Evolutionary conservation across 1,139 yeast species (phyloP), one percentile per base, ranked within the genome.

Genomic region (Sugiyamaella xylanicola): DNA sequence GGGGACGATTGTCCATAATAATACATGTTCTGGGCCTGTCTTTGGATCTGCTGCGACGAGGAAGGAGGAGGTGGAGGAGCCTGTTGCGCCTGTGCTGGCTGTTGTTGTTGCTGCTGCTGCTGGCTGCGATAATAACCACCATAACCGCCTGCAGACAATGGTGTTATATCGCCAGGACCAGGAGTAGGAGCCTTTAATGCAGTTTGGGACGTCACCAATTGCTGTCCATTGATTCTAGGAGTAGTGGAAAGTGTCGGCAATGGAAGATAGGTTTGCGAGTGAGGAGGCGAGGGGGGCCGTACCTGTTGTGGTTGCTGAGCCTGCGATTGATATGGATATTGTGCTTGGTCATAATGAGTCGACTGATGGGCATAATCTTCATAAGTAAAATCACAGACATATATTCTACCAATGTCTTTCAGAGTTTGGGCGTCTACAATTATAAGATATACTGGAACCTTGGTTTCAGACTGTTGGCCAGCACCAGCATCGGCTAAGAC

Each of bases 331-430:
- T 20, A 47, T 3, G 36, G 46, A 46, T 46, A 46, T 20, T 37
- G 32, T 29, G 48, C 25, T 11, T 25, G 52, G 11, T 48, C 32
- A 20, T 29, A 29, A 3, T 48, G 46, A 4, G 43, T 9, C 7
- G 45, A 19, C 27, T 29, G 39, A 11, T 35, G 50, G 16, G 21
- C 32, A 47, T 43, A 37, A 44, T 61, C 49, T 29, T 37, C 41
- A 37, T 55, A 57, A 13, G 53, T 51, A 39, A 46, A 57, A 36
- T 60, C 63, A 48, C 70, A 68, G 27, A 69, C 50, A n/a, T 65
- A 65, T 45, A 66, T 63, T 36, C 65, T 60, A 13, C 63, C 54
- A 42, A 55, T 21, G 41, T 55, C 60, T 53, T 55, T 49, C 16
- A 47, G 54, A 9, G 56, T 49, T n/a, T 43, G 41, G 17, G 54